Base-by-base conservation (phyloP, 2,329 filamentous ascomycete species). In the Lecanicillium sp. region DNA sequence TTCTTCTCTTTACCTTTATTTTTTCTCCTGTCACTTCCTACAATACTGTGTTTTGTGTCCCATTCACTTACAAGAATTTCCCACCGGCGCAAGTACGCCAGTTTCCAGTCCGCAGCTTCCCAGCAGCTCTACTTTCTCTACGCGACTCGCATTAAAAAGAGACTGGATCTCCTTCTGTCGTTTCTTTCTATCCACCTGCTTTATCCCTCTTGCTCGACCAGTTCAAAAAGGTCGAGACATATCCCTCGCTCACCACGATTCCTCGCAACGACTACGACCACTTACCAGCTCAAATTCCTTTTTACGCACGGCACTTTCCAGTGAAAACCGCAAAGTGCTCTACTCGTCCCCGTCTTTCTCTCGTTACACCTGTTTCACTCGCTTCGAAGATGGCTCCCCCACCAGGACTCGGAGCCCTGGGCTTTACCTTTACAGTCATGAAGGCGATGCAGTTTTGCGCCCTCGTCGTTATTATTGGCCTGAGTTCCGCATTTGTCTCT, bases 401-500 rank as follows among this genome's bases (percentile, higher is more conserved):
- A 44, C 65, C 77, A 59, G 61, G 71, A 61, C 66, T 81, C 59
- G 82, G 85, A 51, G 82, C 83, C 57, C 66, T 92, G 49, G 87
- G 84, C 59, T 78, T 82, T 51, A 84, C 83, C 49, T 94, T 94
- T 66, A 79, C 85, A 42, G 67, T 79, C 48, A 75, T 83, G 49
- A 81, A 89, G 34, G 70, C 73, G 42, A 70, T 89, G 49, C 81
- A 94, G 57, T 71, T 77, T 43, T 63, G 84, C 46, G 77, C 77
- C 18, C 81, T 95, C 55, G 69, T 92, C 42, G 69, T 80, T 42
- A 79, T 92, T 48, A 82, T 94, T 47, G 87, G 87, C 33, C 77
- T 95, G 58, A 79, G 79, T 1, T 77, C 83, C 53, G 87, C 89
- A 61, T 94, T 95, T 61, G 81, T 94, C 52, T 72, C 79, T 17